phyloP scores from a whole-genome alignment of 192 early-diverging fungal genomes.

The Coemansia sp. region DNA sequence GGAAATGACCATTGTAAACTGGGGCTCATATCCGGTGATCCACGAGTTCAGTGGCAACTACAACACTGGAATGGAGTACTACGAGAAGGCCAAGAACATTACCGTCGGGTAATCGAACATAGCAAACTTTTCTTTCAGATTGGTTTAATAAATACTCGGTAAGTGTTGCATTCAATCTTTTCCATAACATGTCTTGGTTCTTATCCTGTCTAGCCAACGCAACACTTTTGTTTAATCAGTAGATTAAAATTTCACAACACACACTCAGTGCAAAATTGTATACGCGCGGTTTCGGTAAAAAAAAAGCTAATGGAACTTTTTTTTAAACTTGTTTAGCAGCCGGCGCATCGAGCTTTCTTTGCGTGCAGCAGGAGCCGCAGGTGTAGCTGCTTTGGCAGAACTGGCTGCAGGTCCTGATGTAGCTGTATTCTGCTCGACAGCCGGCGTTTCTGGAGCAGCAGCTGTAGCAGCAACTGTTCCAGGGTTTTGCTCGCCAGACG shows the following conservation, averaged over 20 bases:
- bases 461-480: background rate
- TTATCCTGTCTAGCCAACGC: too few relatives aligned
- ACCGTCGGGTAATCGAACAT: conserved; percentile 40
- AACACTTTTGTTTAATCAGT: too few relatives aligned
- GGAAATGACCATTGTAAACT: conserved; percentile 58
- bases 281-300: background rate
- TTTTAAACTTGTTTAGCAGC: conserved; percentile 7
- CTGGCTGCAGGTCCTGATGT: background rate
- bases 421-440: background rate
- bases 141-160: too few relatives aligned
- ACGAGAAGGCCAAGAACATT: conserved; percentile 19
- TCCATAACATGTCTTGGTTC: too few relatives aligned
- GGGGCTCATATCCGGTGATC: conserved; percentile 52
- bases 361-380: background rate
- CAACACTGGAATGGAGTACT: conserved; percentile 26
- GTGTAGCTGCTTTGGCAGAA: background rate
- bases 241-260: too few relatives aligned
- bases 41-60: conserved; percentile 52
- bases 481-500: background rate
- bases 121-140: too few relatives aligned
- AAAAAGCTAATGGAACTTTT: conserved; percentile 4
- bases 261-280: too few relatives aligned
- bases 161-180: too few relatives aligned
- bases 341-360: background rate
- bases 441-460: background rate